These are phyloP conservation scores for Piedraia hortae DNA, from an alignment of 2,329 filamentous ascomycete genomes.

Conservation along the genomic window DNA sequence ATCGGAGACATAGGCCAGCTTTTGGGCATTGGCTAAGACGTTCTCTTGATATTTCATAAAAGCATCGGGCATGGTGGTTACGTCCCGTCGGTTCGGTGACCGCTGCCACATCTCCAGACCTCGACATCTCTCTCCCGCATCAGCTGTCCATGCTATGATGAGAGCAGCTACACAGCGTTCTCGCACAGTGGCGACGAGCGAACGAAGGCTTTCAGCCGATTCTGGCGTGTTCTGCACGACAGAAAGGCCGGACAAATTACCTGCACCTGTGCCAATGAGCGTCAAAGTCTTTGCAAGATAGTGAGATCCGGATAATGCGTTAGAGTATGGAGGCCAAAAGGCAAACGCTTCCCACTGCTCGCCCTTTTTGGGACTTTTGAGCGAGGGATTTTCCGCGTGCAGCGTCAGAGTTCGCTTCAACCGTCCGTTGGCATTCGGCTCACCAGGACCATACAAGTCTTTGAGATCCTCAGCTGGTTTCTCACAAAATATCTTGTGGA, in stretches of 20 bases:
- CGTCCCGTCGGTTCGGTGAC: conserved; percentile 50
- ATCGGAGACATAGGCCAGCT: conserved; percentile 78
- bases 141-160: conserved; percentile 74
- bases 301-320: conserved; percentile 73
- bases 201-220: conserved; percentile 43
- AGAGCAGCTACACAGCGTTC: conserved; percentile 68
- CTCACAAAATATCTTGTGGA: conserved; percentile 61
- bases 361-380: conserved; percentile 46
- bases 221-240: conserved; percentile 28
- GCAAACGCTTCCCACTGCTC: conserved; percentile 83
- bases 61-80: conserved; percentile 70
- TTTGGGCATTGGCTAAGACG: conserved; percentile 67
- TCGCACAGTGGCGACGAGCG: conserved; percentile 47
- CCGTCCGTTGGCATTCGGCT: conserved; percentile 26
- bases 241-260: conserved; percentile 53
- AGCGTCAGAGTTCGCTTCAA: conserved; percentile 34
- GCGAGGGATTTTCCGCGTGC: conserved; percentile 48
- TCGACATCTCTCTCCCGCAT: conserved; percentile 65
- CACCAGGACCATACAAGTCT: conserved; percentile 55
- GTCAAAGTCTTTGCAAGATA: conserved; percentile 62
- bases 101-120: conserved; percentile 83
- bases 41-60: conserved; percentile 69
- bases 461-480: conserved; percentile 79
- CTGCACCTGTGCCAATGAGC: conserved; percentile 61
- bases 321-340: conserved; percentile 86